phyloP scores from a whole-genome alignment of 2,329 filamentous ascomycete genomes.

The Penicillium sp. region DNA sequence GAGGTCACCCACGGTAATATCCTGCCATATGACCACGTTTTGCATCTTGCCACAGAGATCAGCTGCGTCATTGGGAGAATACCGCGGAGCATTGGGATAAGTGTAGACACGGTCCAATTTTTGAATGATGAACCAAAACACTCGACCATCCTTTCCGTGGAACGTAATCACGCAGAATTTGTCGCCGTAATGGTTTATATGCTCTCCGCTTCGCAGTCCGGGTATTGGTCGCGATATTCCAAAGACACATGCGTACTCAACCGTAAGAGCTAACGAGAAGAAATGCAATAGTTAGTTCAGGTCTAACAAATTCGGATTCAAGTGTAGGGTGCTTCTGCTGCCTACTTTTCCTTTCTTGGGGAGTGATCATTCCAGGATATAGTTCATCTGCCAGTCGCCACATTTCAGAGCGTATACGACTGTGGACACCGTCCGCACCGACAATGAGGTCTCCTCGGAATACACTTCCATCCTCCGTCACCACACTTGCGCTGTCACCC shows the following conservation, averaged over 20 bases:
- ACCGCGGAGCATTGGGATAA: constrained; percentile 8
- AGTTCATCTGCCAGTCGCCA: background rate
- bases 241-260: constrained; percentile 26
- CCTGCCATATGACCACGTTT: background rate
- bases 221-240: constrained; percentile 21
- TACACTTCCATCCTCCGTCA: constrained; percentile 1
- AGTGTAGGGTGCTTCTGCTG: too few species aligned
- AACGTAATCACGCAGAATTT: background rate
- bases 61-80: constrained; percentile 17
- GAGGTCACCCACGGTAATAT: constrained; percentile 18
- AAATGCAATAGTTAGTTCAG: background rate
- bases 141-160: background rate
- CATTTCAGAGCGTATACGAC: background rate
- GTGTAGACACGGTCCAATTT: background rate
- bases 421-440: constrained; percentile 11
- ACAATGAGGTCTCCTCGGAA: constrained; percentile 4
- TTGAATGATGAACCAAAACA: background rate
- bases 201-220: constrained; percentile 14
- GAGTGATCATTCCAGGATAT: background rate
- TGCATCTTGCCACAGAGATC: constrained; percentile 1
- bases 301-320: background rate
- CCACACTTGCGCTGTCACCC: background rate
- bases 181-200: constrained; percentile 1
- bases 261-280: constrained; percentile 4
- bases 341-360: background rate